Evolutionary conservation across 176 grass and related monocot genomes (phyloP), one percentile per base, ranked within the genome.

Genomic region (Ampelocalamus luodianensis): DNA sequence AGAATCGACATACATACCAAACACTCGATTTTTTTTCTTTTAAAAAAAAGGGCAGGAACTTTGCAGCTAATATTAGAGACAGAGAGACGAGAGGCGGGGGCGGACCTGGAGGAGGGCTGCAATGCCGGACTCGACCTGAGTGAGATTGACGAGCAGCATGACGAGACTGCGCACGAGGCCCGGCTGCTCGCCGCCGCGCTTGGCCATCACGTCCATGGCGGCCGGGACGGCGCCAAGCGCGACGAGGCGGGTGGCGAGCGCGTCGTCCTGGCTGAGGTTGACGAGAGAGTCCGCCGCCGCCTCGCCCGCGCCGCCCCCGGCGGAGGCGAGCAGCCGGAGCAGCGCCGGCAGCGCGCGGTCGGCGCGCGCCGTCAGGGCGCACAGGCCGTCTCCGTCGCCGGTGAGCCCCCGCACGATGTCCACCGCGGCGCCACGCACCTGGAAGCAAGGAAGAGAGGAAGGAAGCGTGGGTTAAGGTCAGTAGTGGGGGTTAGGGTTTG

Each of bases 71-170:
- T 46, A 49, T 6, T 50, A 36, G 51, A 32, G 37, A 74, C 17
- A 53, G n/a, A 5, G 1, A 65, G 15, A 44, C 0, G 23, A 32
- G 45, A 44, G 34, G 3, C 38, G 1, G 43, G 1, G 11, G 24
- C 23, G 22, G 8, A 98, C 93, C 89, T 98, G 91, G 51, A 95
- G 85, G 34, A 95, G 83, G 10, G 96, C 87, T 1, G 54, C 80
- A 56, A 90, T 82, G 74, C 93, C 96, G 12, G 88, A 79, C 22
- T 93, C 96, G 13, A 93, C 77, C 72, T 95, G 96, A 16, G 96
- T 98, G 73, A 98, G 89, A 83, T 95, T 98, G 20, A 92, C 91
- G 8, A 96, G 96, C 59, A 96, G 88, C 91, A 99, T 99, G 82
- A 94, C 88, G 18, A 99, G 93, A 53, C 88, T 88, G 74, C 77